Percentiles rank a stretch among this genome's conserved stretches.
phyloP scores from a whole-genome alignment of 805 yeast species.

The Phaffomyces antillensis region DNA sequence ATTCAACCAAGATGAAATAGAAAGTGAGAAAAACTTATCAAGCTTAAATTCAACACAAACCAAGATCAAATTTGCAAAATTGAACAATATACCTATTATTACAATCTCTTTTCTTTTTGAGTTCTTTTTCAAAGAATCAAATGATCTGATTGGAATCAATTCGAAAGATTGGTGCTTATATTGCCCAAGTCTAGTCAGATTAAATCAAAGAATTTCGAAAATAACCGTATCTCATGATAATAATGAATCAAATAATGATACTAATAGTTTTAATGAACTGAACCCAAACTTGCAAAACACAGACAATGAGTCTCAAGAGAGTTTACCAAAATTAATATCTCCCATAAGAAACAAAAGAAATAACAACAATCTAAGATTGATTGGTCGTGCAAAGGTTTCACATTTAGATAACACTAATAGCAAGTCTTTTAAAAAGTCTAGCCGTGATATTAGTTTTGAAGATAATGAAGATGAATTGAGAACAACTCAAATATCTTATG shows the following conservation, averaged over 20 bases:
- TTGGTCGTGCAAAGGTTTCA: slow-evolving; percentile 35
- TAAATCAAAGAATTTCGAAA: slow-evolving; percentile 22
- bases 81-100: slow-evolving; percentile 52
- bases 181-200: slow-evolving; percentile 32
- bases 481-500: slow-evolving; percentile 9
- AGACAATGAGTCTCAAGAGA: background rate
- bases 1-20: slow-evolving; percentile 16
- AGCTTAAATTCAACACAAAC: slow-evolving; percentile 39
- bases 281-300: background rate
- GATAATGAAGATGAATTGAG: slow-evolving; percentile 2
- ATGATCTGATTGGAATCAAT: slow-evolving; percentile 25
- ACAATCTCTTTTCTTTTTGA: slow-evolving; percentile 51
- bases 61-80: slow-evolving; percentile 52
- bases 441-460: background rate
- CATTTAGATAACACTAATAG: slow-evolving; percentile 18
- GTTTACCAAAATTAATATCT: slow-evolving; percentile 40
- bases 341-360: slow-evolving; percentile 39
- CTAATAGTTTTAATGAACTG: background rate
- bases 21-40: slow-evolving; percentile 11
- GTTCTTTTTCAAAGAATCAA: slow-evolving; percentile 22
- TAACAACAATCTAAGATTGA: slow-evolving; percentile 36
- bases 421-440: background rate
- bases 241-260: background rate
- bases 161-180: slow-evolving; percentile 50
- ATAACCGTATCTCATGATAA: background rate